These are phyloP conservation scores for Penicillium psychrofluorescens DNA, from an alignment of 495 filamentous ascomycete genomes.

Conservation along the genomic window DNA sequence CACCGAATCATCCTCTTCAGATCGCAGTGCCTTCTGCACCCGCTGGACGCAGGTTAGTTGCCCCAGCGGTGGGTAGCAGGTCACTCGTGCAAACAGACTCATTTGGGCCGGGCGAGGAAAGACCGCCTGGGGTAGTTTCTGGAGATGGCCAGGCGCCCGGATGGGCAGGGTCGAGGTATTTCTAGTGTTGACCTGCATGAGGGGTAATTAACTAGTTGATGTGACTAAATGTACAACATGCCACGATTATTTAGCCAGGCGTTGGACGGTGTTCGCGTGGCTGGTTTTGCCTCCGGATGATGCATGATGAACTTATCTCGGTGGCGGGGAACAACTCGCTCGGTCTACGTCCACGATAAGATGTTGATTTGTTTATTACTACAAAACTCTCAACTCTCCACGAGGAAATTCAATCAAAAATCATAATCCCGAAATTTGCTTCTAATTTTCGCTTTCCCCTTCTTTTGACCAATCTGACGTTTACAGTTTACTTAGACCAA, in stretches of 20 bases:
- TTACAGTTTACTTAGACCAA: too few species aligned
- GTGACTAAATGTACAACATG: not conserved
- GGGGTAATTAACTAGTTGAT: not conserved
- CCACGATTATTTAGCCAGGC: not conserved
- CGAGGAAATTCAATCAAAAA: too few species aligned
- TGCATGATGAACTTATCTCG: slow-evolving; percentile 3
- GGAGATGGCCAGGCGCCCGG: slow-evolving; percentile 4
- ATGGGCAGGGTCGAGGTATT: slow-evolving; percentile 19
- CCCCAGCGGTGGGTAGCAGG: slow-evolving; percentile 60
- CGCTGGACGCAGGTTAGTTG: slow-evolving; percentile 55
- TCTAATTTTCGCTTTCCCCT: too few species aligned
- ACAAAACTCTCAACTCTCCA: too few species aligned
- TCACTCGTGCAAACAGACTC: slow-evolving; percentile 43
- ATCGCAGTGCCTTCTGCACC: slow-evolving; percentile 14
- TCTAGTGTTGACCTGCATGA: slow-evolving; percentile 17
- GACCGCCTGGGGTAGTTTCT: slow-evolving; percentile 12
- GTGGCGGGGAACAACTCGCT: slow-evolving; percentile 10
- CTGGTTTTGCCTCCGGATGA: not conserved
- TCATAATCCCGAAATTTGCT: too few species aligned
- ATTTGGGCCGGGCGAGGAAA: slow-evolving; percentile 40
- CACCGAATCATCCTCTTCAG: slow-evolving; percentile 23
- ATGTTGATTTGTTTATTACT: too few species aligned
- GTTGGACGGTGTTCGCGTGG: not conserved
- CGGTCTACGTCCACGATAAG: not conserved
- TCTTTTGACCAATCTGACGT: too few species aligned